Conservation (phyloP, 371 early-diverging fungal species). For the Massospora cicadina region DNA sequence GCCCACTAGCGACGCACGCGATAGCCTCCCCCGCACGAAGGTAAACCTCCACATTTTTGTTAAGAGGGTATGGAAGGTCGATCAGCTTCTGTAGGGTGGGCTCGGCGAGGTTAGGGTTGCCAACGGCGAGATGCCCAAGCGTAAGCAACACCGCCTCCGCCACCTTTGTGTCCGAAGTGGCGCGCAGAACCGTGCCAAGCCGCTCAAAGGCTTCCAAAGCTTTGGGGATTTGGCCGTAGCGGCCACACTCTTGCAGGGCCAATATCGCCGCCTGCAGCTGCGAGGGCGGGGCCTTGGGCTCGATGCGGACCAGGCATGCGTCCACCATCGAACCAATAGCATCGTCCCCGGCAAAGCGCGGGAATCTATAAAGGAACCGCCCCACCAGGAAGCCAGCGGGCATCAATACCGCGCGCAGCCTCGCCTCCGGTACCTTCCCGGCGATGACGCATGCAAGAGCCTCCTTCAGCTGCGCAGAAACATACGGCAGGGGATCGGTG, state of each 20-base stretch:
- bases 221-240: slow-evolving; percentile 18
- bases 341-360: slow-evolving; percentile 5
- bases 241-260: slow-evolving; percentile 48
- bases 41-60: slow-evolving; percentile 63
- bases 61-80: slow-evolving; percentile 34
- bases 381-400: slow-evolving; percentile 49
- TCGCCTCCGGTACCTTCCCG: slow-evolving; percentile 20
- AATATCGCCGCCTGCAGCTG: slow-evolving; percentile 38
- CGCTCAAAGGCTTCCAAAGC: slow-evolving; percentile 22
- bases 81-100: slow-evolving; percentile 34
- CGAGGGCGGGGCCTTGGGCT: slow-evolving; percentile 22
- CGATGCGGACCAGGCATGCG: slow-evolving; percentile 25
- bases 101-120: slow-evolving; percentile 19
- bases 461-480: slow-evolving; percentile 14
- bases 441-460: background rate
- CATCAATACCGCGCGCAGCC: slow-evolving; percentile 44
- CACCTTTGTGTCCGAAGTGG: slow-evolving; percentile 44
- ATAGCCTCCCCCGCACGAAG: slow-evolving; percentile 72
- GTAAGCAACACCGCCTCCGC: slow-evolving; percentile 54
- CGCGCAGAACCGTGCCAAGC: slow-evolving; percentile 25
- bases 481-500: slow-evolving; percentile 11
- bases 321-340: slow-evolving; percentile 14
- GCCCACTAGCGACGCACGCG: slow-evolving; percentile 46
- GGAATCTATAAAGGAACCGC: slow-evolving; percentile 38
- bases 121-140: slow-evolving; percentile 50